Evolutionary conservation across 352 stramenopile species (phyloP), one percentile per base, ranked within the genome.

Genomic region (Globisporangium cylindrosporum): DNA sequence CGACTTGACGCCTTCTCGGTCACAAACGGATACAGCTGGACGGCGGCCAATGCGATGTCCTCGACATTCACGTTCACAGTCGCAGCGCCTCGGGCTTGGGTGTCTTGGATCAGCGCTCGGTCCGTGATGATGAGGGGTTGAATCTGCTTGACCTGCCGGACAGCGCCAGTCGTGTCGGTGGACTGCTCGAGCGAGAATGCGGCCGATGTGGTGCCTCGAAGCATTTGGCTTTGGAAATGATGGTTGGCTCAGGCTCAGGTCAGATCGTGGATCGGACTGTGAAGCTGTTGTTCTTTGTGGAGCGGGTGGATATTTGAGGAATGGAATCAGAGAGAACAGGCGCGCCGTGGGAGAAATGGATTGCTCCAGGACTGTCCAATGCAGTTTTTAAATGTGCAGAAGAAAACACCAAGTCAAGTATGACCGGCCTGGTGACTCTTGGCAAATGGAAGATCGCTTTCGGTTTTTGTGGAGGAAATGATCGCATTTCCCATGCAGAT

Each of bases 161-260:
- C n/a, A 25, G 55, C 29, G 29, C 55, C 55, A 20, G 55, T 46
- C 27, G 55, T 25, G 29, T 60, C 55, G 5, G 55, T 60, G 55
- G 55, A 25, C 55, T 60, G 55, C 55, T 60, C 55, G 55, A 60
- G 55, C 7, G 55, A 60, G 27, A 60, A 7, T 49, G 41, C 55
- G 18, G 55, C 18, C 18, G 55, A 43, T 29, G 55, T 60, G 15
- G 27, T 46, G 15, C 55, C 55, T 22, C 55, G 55, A n/a, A 60
- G 55, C 55, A 60, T 60, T 54, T 54, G 20, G 7, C 20, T 54
- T 12, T 27, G 41, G 38, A 46, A 18, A 41, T 41, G 10, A 18
- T 46, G 38, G 38, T 46, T 46, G 38, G 12, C 38, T 46, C 12
- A 46, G 27, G 27, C 27, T 4, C 27, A 32, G 27, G 3, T 4